phyloP scores from a whole-genome alignment of 1,284 basidiomycete genomes.

The Phellopilus nigrolimitatus region DNA sequence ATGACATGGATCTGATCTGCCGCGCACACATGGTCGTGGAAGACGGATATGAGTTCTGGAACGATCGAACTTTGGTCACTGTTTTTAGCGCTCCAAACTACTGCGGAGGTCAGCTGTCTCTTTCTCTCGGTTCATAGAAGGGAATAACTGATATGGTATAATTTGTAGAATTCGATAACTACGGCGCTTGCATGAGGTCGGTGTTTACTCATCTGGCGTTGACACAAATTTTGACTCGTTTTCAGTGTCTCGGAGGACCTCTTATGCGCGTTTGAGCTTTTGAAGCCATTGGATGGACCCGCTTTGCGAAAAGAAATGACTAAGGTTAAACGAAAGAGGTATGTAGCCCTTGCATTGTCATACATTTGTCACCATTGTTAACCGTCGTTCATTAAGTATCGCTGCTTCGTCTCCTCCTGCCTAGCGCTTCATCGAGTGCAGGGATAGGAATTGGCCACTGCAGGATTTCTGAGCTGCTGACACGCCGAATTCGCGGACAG shows the following conservation, averaged over 20 bases:
- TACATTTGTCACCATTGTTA: not conserved
- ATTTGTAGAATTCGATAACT: slow-evolving; percentile 89
- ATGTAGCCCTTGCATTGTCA: slow-evolving; percentile 15
- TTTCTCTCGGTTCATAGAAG: slow-evolving; percentile 17
- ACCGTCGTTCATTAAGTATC: slow-evolving; percentile 10
- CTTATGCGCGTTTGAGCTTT: slow-evolving; percentile 94
- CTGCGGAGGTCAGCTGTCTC: slow-evolving; percentile 78
- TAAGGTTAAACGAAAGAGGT: slow-evolving; percentile 97
- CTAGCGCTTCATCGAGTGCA: not conserved
- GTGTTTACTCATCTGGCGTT: slow-evolving; percentile 21
- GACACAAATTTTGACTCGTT: slow-evolving; percentile 22
- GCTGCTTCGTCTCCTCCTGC: slow-evolving; percentile 18
- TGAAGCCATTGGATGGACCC: slow-evolving; percentile 94
- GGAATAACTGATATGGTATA: slow-evolving; percentile 17
- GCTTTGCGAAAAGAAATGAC: slow-evolving; percentile 99
- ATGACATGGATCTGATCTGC: slow-evolving; percentile 99
- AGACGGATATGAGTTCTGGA: slow-evolving; percentile 99
- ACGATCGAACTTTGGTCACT: slow-evolving; percentile 96
- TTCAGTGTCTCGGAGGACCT: slow-evolving; percentile 92
- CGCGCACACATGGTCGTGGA: slow-evolving; percentile 99
- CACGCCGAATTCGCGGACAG: not conserved
- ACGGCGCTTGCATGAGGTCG: slow-evolving; percentile 91
- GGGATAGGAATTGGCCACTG: not conserved
- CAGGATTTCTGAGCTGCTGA: not conserved
- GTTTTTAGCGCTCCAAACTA: slow-evolving; percentile 99